Evolutionary conservation across 1,139 yeast species (phyloP), one percentile per base, ranked within the genome.

Genomic region (Pichia sp.): DNA sequence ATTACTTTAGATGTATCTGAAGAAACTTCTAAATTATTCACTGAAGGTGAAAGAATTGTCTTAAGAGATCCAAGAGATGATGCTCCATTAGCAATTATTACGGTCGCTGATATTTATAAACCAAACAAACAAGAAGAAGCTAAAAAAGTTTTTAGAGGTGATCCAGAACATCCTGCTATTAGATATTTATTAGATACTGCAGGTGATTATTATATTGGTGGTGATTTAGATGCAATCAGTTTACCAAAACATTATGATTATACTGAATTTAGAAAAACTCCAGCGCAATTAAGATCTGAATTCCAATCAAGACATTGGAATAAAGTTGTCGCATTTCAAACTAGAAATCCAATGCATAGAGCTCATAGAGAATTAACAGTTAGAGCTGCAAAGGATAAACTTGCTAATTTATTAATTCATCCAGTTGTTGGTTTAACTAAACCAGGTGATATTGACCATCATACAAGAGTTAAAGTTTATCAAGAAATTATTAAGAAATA

Each of bases 281-380:
- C 97, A 35, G 78, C 87, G 32, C 95, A 89, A 67, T 76, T 90
- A 59, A 81, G 97, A 68, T 68, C 80, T 28, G 96, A 90, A 68
- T 90, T 90, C 63, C 66, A 69, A 51, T 76, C 76, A 59, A 80
- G 84, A 62, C 84, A 87, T 54, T 90, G 97, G 97, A 79, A 81
- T 58, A 80, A 82, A 61, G 87, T 90, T 47, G 97, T 90, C 45
- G 97, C 97, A 39, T 90, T 90, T 81, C 97, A 90, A 71, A 90
- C 97, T 41, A 80, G 97, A 72, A 90, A 90, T 70, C 97, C 97
- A 55, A 89, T 90, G 96, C 97, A 90, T 68, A 81, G 97, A 66
- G 97, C 97, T 33, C 97, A 90, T 67, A 78, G 97, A 65, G 97
- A 92, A 66, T 74, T 90, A 61, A 90, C 97, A 20, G 95, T 90